Conservation (phyloP, 73 alveolate genomes). For the Uronychia binucleata region DNA sequence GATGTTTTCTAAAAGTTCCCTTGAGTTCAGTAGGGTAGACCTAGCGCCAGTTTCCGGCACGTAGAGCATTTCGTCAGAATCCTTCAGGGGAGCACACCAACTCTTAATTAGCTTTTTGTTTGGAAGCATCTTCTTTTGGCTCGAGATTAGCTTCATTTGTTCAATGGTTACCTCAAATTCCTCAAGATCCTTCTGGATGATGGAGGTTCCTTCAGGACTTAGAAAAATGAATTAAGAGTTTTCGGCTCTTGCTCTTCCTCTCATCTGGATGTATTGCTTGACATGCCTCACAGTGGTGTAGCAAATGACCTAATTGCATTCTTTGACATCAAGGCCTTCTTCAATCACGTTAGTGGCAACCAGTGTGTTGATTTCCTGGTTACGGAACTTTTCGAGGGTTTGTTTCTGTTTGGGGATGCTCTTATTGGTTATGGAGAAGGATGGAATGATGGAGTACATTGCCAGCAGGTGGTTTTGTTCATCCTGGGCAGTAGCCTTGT, state of each 20-base stretch:
- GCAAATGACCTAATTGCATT: constrained; percentile 65
- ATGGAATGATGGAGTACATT: background rate
- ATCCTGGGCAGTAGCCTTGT: background rate
- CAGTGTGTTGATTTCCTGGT: constrained; percentile 51
- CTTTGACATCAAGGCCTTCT: constrained; percentile 77
- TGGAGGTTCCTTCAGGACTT: background rate
- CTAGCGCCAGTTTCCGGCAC: background rate
- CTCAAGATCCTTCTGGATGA: background rate
- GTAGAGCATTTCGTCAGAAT: background rate
- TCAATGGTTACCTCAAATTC: background rate
- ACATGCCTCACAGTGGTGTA: constrained; percentile 58
- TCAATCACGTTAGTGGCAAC: constrained; percentile 76
- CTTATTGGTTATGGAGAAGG: background rate
- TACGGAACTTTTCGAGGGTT: constrained; percentile 42
- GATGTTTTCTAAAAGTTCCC: constrained; percentile 1
- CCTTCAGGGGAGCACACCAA: background rate
- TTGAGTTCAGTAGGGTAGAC: background rate
- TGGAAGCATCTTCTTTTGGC: background rate
- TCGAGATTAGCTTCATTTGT: background rate
- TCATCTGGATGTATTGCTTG: constrained; percentile 65
- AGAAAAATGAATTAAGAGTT: background rate
- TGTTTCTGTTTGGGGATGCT: constrained; percentile 24
- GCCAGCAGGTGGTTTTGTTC: background rate
- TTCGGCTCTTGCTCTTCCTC: constrained; percentile 68
- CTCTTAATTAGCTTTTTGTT: background rate